phyloP scores from a whole-genome alignment of 2,329 filamentous ascomycete species.

The Immersiporthe knoxdaviesiana region DNA sequence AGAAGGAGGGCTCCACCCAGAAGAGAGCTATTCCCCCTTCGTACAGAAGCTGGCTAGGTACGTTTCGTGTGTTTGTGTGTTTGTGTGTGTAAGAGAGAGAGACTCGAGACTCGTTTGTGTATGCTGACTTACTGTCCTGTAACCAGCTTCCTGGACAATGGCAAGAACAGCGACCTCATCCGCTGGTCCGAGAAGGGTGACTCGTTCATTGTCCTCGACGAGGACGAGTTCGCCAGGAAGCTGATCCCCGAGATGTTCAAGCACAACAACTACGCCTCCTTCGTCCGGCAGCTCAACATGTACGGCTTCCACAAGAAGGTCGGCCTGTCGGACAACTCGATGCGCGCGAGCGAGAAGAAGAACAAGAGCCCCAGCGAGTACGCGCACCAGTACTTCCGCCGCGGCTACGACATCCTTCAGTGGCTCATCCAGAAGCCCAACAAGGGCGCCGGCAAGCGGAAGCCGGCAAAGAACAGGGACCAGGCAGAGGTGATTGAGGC shows the following conservation, averaged over 20 bases:
- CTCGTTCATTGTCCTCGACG: slow-evolving; percentile 94
- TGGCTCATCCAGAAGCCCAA: slow-evolving; percentile 98
- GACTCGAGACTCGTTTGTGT: neutral
- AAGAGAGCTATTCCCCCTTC: slow-evolving; percentile 77
- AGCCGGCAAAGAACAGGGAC: slow-evolving; percentile 49
- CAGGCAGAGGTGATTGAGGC: slow-evolving; percentile 50
- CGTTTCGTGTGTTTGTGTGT: slow-evolving; percentile 37
- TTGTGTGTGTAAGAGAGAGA: too few species aligned
- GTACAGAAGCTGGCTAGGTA: slow-evolving; percentile 98
- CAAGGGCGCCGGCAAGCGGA: slow-evolving; percentile 64
- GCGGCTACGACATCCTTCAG: slow-evolving; percentile 86
- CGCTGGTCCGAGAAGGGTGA: slow-evolving; percentile 96
- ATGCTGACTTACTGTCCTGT: slow-evolving; percentile 32
- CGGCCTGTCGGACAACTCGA: slow-evolving; percentile 92
- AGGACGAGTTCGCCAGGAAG: slow-evolving; percentile 97
- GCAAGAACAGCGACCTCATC: slow-evolving; percentile 91
- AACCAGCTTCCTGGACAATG: slow-evolving; percentile 85
- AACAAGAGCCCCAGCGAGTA: slow-evolving; percentile 99
- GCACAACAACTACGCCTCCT: slow-evolving; percentile 97
- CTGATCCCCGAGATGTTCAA: slow-evolving; percentile 98
- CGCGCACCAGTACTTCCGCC: slow-evolving; percentile 93
- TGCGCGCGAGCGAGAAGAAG: slow-evolving; percentile 95
- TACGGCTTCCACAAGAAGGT: slow-evolving; percentile 98
- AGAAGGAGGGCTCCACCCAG: slow-evolving; percentile 64
- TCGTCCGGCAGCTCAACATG: slow-evolving; percentile 94